Conservation (phyloP, 306 rosid genomes). For the Casuarina cunninghamiana region DNA sequence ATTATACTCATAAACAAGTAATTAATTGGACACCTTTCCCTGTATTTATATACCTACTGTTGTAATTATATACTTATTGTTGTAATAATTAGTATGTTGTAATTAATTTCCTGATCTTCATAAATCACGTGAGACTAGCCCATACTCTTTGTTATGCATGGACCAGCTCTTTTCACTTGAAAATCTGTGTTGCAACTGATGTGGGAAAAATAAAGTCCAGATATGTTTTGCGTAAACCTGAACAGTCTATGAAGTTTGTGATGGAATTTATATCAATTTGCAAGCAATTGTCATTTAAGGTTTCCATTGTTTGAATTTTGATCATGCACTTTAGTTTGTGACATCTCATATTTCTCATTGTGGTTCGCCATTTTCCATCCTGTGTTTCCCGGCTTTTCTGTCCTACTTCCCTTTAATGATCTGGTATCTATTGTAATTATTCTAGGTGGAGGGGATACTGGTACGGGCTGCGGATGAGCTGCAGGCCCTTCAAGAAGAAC, state of each 20-base stretch:
- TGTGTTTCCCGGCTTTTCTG: background rate
- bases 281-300: background rate
- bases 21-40: too few species aligned
- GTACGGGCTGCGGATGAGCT: constrained; percentile 76
- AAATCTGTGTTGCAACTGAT: background rate
- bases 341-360: background rate
- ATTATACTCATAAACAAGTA: too few species aligned
- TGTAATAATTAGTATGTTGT: too few species aligned
- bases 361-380: background rate
- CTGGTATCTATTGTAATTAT: constrained; percentile 27
- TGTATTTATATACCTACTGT: too few species aligned
- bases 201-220: background rate
- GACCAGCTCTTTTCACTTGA: background rate
- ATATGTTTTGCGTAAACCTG: background rate
- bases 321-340: background rate
- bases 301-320: background rate
- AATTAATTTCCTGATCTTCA: too few species aligned
- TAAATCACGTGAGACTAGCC: background rate
- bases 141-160: background rate
- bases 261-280: background rate
- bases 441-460: constrained; percentile 88
- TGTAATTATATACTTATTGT: too few species aligned
- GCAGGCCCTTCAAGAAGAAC: constrained; percentile 86
- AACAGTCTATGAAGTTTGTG: background rate
- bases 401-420: background rate